phyloP scores from a whole-genome alignment of 495 filamentous ascomycete genomes.

The Entonaema liquescens region DNA sequence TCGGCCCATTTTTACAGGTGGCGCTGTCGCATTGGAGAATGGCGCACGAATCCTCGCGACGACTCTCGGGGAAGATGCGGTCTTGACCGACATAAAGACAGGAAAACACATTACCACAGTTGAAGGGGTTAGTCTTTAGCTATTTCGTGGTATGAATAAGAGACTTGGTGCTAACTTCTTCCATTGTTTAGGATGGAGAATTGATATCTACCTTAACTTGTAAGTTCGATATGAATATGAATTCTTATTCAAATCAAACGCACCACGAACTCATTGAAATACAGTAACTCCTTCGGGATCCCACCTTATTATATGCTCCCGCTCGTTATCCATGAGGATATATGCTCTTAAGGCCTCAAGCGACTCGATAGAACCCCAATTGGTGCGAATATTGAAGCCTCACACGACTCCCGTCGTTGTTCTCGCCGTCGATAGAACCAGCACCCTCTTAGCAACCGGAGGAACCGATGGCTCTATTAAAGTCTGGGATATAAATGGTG shows the following conservation, averaged over 20 bases:
- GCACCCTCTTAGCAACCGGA: conserved; percentile 90
- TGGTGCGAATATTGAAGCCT: conserved; percentile 85
- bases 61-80: conserved; percentile 85
- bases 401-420: conserved; percentile 89
- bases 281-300: conserved; percentile 86
- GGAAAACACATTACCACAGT: conserved; percentile 84
- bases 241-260: not conserved
- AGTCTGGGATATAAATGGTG: conserved; percentile 93
- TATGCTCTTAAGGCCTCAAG: conserved; percentile 71
- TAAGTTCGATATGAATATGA: conserved; percentile 53
- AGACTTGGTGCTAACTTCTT: conserved; percentile 3
- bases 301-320: conserved; percentile 88
- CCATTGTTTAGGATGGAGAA: conserved; percentile 79
- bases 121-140: conserved; percentile 76
- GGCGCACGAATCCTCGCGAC: conserved; percentile 85
- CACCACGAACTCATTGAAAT: conserved; percentile 21
- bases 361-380: conserved; percentile 67
- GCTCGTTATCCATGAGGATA: conserved; percentile 92
- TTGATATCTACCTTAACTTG: conserved; percentile 84
- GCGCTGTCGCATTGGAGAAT: conserved; percentile 82
- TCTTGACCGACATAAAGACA: conserved; percentile 84
- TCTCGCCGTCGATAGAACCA: conserved; percentile 80
- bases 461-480: conserved; percentile 92
- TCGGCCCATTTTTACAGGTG: conserved; percentile 93
- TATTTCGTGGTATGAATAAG: not conserved